phyloP scores from a whole-genome alignment of 2,329 filamentous ascomycete genomes.

The Stagonosporopsis chrysanthemi region DNA sequence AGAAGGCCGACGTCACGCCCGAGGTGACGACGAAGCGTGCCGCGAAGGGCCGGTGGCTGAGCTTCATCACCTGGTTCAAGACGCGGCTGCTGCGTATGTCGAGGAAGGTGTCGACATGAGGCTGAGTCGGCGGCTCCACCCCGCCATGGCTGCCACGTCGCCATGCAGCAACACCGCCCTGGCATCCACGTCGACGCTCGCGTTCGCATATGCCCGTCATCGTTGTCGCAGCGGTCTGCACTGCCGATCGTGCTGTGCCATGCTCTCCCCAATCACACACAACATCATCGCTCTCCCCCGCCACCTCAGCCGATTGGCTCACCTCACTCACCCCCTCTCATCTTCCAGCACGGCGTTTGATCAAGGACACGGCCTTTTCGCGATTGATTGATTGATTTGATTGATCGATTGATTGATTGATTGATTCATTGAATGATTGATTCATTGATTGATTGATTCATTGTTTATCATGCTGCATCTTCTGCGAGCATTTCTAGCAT shows the following conservation, averaged over 20 bases:
- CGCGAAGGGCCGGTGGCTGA: conserved; percentile 58
- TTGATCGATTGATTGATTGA: no score
- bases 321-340: not conserved
- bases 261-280: not conserved
- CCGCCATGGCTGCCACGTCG: conserved; percentile 9
- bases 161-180: conserved; percentile 15
- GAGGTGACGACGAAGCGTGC: conserved; percentile 45
- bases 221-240: not conserved
- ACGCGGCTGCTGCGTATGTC: conserved; percentile 62
- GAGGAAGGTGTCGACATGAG: conserved; percentile 20
- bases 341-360: conserved; percentile 36
- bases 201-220: conserved; percentile 6
- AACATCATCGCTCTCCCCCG: conserved; percentile 14
- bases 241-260: not conserved
- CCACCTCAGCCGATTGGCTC: conserved; percentile 6
- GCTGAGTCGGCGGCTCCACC: conserved; percentile 3
- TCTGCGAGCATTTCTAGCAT: conserved; percentile 26
- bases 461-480: conserved; percentile 29
- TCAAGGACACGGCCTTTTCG: conserved; percentile 24
- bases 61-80: conserved; percentile 64
- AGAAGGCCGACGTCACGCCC: conserved; percentile 40
- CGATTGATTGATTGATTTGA: conserved; percentile 19
- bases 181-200: not conserved
- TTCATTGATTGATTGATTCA: conserved; percentile 4
- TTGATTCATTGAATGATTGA: no score